Percentiles rank a stretch among this genome's conserved stretches.
phyloP scores from a whole-genome alignment of 2,329 filamentous ascomycete species.

The Diplocarpon rosae region DNA sequence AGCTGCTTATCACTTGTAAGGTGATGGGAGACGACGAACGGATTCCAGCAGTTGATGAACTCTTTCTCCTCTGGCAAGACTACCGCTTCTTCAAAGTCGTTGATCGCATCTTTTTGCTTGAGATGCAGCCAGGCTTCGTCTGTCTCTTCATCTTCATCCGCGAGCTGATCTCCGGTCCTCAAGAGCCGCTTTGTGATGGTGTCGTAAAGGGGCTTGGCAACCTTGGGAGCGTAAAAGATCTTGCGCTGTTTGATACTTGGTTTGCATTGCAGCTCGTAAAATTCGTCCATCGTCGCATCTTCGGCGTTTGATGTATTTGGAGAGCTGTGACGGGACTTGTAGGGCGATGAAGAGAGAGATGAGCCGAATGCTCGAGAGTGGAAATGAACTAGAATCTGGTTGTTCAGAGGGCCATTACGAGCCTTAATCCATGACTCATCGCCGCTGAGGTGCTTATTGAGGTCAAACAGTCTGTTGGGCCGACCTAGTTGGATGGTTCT shows the following conservation, averaged over 20 bases:
- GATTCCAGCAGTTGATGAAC: constrained; percentile 24
- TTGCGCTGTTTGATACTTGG: constrained; percentile 2
- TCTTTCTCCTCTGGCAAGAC: constrained; percentile 24
- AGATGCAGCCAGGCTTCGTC: constrained; percentile 25
- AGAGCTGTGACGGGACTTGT: constrained; percentile 20
- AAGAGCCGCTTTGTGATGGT: constrained; percentile 21
- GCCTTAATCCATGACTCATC: constrained; percentile 37
- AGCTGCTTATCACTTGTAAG: constrained; percentile 17
- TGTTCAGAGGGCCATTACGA: constrained; percentile 32
- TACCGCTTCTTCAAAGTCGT: constrained; percentile 20
- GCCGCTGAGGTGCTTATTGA: constrained; percentile 34
- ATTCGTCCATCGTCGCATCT: constrained; percentile 4
- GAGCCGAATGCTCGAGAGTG: constrained; percentile 8
- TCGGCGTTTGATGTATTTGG: constrained; percentile 19
- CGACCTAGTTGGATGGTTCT: constrained; percentile 34
- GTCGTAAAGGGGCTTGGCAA: constrained; percentile 21
- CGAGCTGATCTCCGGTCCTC: constrained; percentile 20
- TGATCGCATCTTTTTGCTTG: constrained; percentile 23
- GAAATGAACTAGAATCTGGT: constrained; percentile 17
- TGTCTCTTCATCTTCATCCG: constrained; percentile 23
- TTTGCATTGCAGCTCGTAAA: constrained; percentile 7
- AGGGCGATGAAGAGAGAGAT: constrained; percentile 19
- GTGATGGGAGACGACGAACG: constrained; percentile 18
- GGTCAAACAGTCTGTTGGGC: constrained; percentile 34
- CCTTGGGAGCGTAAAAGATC: constrained; percentile 12